Conservation (phyloP, 2,329 filamentous ascomycete genomes). For the Botryotinia convoluta region DNA sequence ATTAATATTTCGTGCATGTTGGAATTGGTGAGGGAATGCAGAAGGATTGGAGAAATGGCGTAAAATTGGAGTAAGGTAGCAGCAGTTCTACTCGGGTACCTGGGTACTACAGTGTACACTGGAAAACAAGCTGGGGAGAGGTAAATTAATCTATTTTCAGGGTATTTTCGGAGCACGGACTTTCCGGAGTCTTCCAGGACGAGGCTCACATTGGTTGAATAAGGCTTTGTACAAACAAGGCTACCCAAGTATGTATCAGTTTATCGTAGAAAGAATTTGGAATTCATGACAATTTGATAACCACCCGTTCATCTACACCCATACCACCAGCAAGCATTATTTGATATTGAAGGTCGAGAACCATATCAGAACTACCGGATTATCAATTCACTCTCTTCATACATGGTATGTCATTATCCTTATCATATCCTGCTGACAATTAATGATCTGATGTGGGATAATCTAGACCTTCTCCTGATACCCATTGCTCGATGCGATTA, state of each 20-base stretch:
- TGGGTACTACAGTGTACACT: too few relatives aligned
- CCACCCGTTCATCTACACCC: not conserved
- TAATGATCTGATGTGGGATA: not conserved
- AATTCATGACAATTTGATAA: not conserved
- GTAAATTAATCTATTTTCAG: not conserved
- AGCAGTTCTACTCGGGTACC: too few relatives aligned
- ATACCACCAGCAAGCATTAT: not conserved
- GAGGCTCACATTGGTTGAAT: not conserved
- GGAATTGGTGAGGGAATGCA: not conserved
- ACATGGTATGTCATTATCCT: not conserved
- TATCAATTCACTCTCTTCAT: not conserved
- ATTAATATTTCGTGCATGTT: not conserved
- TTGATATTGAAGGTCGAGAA: not conserved
- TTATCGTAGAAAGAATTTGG: not conserved
- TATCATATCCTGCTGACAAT: constrained; percentile 1
- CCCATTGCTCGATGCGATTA: not conserved
- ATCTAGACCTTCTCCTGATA: not conserved
- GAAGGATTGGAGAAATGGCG: not conserved
- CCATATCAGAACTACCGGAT: not conserved
- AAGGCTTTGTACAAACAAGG: not conserved
- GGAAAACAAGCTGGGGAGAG: not conserved
- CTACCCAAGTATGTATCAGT: not conserved
- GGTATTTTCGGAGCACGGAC: not conserved
- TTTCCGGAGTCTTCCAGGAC: not conserved
- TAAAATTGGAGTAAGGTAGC: not conserved